phyloP scores from a whole-genome alignment of 768 basidiomycete species.

The Kwoniella heveanensis region DNA sequence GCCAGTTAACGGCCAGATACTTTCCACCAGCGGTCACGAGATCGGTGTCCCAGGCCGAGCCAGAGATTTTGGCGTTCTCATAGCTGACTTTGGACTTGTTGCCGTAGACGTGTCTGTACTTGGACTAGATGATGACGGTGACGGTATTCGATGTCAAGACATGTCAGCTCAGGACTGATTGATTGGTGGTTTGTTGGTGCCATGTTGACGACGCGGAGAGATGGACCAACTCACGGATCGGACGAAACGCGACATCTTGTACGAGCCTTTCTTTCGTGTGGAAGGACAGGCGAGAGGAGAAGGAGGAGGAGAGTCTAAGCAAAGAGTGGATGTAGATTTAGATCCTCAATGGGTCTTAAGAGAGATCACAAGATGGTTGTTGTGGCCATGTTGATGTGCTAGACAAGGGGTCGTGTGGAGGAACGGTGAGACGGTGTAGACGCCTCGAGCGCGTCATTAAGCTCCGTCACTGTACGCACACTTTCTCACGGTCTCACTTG shows the following conservation, averaged over 20 bases:
- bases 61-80: conserved; percentile 67
- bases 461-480: background rate
- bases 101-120: conserved; percentile 94
- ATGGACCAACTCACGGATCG: conserved; percentile 58
- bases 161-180: no score
- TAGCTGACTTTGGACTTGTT: conserved; percentile 71
- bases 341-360: no score
- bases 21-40: conserved; percentile 80
- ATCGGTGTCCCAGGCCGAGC: conserved; percentile 96
- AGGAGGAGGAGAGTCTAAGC: background rate
- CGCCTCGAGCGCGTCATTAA: conserved; percentile 1
- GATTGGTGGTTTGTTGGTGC: no score
- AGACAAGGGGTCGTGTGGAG: no score
- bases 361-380: no score
- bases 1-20: conserved; percentile 94
- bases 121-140: conserved; percentile 62
- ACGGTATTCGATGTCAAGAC: no score
- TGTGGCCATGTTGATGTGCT: background rate
- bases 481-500: background rate
- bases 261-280: background rate
- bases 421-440: no score
- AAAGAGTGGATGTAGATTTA: no score
- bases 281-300: background rate
- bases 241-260: conserved; percentile 80
- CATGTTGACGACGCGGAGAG: background rate